A percentile compares a stretch with the other conserved stretches of the same genome.
Conservation (phyloP, 2,329 filamentous ascomycete genomes). For the Zymoseptoria crescenta region DNA sequence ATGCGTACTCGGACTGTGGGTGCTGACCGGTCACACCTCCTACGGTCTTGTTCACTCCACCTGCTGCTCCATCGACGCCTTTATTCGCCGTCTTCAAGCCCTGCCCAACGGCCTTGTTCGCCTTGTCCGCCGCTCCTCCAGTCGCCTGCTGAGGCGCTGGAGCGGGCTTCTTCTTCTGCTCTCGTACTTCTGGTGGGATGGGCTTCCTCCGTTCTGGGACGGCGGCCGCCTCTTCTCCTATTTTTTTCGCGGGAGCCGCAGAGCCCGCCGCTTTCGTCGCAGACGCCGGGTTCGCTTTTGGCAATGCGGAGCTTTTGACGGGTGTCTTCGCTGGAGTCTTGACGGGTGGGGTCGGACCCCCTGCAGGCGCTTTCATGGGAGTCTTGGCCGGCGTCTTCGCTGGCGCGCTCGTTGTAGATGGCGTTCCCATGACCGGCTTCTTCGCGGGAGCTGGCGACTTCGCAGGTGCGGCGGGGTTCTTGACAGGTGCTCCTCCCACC, state of each 20-base stretch:
- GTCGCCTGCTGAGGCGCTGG: constrained; percentile 18
- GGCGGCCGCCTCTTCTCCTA: constrained; percentile 4
- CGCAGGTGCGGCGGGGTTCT: constrained; percentile 1
- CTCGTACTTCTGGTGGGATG: constrained; percentile 12
- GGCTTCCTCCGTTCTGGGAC: constrained; percentile 11
- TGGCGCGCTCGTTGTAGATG: constrained; percentile 3
- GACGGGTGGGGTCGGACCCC: constrained; percentile 4
- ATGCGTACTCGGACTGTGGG: constrained; percentile 3
- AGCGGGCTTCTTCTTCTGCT: constrained; percentile 13
- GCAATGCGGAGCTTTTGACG: constrained; percentile 5
- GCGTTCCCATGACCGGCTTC: constrained; percentile 4
- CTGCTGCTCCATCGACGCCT: constrained; percentile 16
- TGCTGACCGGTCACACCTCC: constrained; percentile 25
- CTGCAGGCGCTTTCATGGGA: constrained; percentile 3
- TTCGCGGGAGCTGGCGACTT: constrained; percentile 9
- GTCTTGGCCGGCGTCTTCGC: constrained; percentile 14
- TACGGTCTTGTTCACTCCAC: constrained; percentile 19
- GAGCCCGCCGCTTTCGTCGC: constrained; percentile 16
- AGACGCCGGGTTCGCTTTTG: constrained; percentile 6
- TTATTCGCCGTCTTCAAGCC: constrained; percentile 23
- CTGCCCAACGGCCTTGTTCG: constrained; percentile 21
- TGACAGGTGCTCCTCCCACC: background rate
- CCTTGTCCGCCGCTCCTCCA: constrained; percentile 18
- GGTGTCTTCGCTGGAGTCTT: constrained; percentile 12
- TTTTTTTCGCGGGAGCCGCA: constrained; percentile 10